Conservation (phyloP, 257 asterid species). For the Dorcoceras hygrometricum region DNA sequence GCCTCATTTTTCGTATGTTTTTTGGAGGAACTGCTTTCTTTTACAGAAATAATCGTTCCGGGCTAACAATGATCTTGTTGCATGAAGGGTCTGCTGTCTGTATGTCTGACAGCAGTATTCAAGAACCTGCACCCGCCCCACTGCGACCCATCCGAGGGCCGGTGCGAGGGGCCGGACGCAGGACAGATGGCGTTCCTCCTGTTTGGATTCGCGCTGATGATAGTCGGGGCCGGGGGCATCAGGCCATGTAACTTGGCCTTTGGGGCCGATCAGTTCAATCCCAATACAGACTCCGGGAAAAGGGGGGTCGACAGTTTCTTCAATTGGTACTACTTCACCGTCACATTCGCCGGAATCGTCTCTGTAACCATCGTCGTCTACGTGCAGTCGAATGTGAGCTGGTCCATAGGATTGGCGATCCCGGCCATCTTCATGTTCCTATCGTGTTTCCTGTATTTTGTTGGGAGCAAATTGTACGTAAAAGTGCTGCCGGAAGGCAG, state of each 20-base stretch:
- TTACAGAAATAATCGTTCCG: too few relatives aligned
- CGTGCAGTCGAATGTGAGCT: conserved; percentile 67
- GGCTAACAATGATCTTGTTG: too few relatives aligned
- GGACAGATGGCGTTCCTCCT: conserved; percentile 61
- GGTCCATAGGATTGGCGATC: conserved; percentile 63
- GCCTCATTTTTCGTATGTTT: conserved; percentile 47
- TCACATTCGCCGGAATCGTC: conserved; percentile 58
- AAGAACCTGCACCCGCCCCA: conserved; percentile 62
- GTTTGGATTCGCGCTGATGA: conserved; percentile 55
- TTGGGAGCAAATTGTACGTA: conserved; percentile 53
- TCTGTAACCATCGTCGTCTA: conserved; percentile 67
- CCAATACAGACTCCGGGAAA: conserved; percentile 56
- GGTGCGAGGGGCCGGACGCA: conserved; percentile 42
- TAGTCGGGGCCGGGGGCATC: conserved; percentile 76
- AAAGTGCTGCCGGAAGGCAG: conserved; percentile 77
- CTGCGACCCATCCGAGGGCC: conserved; percentile 26
- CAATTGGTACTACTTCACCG: conserved; percentile 77
- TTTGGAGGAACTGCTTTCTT: too few relatives aligned
- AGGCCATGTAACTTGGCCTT: conserved; percentile 81
- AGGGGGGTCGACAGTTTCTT: conserved; percentile 72
- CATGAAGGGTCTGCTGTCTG: conserved; percentile 45
- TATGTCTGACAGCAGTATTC: conserved; percentile 60
- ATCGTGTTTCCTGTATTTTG: conserved; percentile 48
- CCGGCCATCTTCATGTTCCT: conserved; percentile 59
- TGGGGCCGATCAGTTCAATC: conserved; percentile 86